Percentiles rank a stretch among this genome's conserved stretches.
phyloP scores from a whole-genome alignment of 2,329 filamentous ascomycete species.

The Fusarium caatingaense region DNA sequence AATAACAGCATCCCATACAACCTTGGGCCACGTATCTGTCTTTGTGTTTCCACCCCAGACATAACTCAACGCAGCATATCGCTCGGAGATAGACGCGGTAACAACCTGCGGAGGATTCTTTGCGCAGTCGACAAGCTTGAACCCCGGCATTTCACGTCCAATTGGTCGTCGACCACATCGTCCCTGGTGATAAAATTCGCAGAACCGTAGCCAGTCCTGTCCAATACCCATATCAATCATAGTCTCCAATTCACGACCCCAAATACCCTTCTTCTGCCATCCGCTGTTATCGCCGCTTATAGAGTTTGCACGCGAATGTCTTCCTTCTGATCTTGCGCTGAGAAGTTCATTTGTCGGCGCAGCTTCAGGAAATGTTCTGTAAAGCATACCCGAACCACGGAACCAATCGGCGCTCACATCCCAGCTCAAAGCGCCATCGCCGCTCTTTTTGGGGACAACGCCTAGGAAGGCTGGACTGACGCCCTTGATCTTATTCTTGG shows the following conservation, averaged over 20 bases:
- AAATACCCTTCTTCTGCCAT: slow-evolving; percentile 50
- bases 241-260: slow-evolving; percentile 50
- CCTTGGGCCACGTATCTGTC: slow-evolving; percentile 47
- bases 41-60: slow-evolving; percentile 50
- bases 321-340: slow-evolving; percentile 36
- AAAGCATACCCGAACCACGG: slow-evolving; percentile 50
- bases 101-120: slow-evolving; percentile 49
- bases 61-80: slow-evolving; percentile 52
- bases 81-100: slow-evolving; percentile 44
- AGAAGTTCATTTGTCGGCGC: slow-evolving; percentile 40
- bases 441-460: slow-evolving; percentile 50
- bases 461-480: slow-evolving; percentile 48
- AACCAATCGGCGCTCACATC: slow-evolving; percentile 51
- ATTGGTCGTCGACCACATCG: slow-evolving; percentile 48
- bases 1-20: slow-evolving; percentile 48
- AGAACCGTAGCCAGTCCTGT: slow-evolving; percentile 51
- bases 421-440: slow-evolving; percentile 46
- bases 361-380: slow-evolving; percentile 46
- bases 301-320: slow-evolving; percentile 36
- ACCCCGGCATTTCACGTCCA: slow-evolving; percentile 45
- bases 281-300: slow-evolving; percentile 36
- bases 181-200: slow-evolving; percentile 49
- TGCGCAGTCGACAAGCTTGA: slow-evolving; percentile 51
- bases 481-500: slow-evolving; percentile 46
- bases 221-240: slow-evolving; percentile 48